These are phyloP conservation scores for Hortiboletus campestris DNA, from an alignment of 768 basidiomycete genomes.

Conservation along the genomic window DNA sequence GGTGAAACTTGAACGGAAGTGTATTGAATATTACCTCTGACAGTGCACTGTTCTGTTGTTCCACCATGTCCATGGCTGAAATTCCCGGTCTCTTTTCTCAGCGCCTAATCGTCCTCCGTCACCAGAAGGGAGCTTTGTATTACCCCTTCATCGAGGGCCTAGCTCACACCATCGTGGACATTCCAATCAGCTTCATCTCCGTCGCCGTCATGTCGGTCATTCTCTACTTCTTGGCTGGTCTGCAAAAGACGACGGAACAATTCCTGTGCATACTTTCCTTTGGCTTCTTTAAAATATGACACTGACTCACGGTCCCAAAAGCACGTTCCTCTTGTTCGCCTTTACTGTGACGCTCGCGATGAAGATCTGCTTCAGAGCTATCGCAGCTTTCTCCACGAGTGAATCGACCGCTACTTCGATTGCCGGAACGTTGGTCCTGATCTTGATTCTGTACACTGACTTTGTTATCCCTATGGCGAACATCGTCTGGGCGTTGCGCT, in stretches of 20 bases:
- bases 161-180: conserved; percentile 44
- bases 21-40: conserved; percentile 21
- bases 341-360: conserved; percentile 57
- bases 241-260: conserved; percentile 20
- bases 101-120: conserved; percentile 42
- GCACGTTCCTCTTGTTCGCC: conserved; percentile 55
- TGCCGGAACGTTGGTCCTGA: conserved; percentile 35
- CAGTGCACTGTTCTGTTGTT: conserved; percentile 51
- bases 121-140: conserved; percentile 44
- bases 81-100: conserved; percentile 45
- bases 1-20: not conserved
- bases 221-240: conserved; percentile 20
- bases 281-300: not conserved
- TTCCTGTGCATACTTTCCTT: conserved; percentile 16
- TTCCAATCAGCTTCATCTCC: conserved; percentile 37
- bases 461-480: conserved; percentile 31
- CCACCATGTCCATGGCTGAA: conserved; percentile 53
- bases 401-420: conserved; percentile 48
- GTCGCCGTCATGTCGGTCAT: conserved; percentile 3
- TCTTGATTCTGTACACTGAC: conserved; percentile 42
- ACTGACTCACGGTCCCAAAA: conserved; percentile 40
- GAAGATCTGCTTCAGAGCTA: conserved; percentile 70
- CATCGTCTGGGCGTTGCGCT: conserved; percentile 13
- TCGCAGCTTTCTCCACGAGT: conserved; percentile 53
- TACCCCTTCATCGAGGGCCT: conserved; percentile 47